Percentiles rank a stretch among this genome's conserved stretches.
Conservation (phyloP, 2,329 filamentous ascomycete genomes). For the Botrytis medusae region DNA sequence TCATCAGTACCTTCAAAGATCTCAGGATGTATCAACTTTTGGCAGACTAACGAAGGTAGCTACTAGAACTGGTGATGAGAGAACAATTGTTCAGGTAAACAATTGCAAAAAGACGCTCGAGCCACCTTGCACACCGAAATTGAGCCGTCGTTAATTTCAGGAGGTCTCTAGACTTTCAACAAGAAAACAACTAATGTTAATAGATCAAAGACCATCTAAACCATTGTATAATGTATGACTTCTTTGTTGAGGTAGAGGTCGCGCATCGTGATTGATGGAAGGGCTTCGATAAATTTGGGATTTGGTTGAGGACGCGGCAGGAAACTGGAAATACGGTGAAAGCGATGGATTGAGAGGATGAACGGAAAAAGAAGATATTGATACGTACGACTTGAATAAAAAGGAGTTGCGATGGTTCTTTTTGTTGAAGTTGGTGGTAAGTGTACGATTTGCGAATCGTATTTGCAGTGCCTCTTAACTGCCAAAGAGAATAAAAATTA, state of each 20-base stretch:
- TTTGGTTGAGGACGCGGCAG: background rate
- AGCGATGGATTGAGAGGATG: background rate
- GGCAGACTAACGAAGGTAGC: background rate
- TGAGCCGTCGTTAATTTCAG: constrained; percentile 1
- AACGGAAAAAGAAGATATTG: background rate
- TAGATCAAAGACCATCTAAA: background rate
- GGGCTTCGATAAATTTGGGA: too few species aligned
- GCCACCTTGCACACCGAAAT: background rate
- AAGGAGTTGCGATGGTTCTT: background rate
- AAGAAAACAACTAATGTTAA: background rate
- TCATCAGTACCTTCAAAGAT: background rate
- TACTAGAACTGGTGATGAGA: background rate
- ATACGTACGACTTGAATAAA: background rate
- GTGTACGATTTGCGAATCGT: background rate
- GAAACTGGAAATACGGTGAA: background rate
- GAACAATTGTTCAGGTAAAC: background rate
- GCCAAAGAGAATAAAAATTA: background rate
- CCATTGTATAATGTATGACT: background rate
- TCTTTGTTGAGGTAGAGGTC: background rate
- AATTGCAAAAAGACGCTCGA: background rate
- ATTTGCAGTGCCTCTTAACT: background rate
- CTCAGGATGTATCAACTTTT: background rate
- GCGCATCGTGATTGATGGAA: background rate
- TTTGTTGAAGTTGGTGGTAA: background rate
- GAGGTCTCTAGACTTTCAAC: background rate